These are phyloP conservation scores for Quercus tomentella DNA, from an alignment of 331 rosid genomes.

Conservation along the genomic window DNA sequence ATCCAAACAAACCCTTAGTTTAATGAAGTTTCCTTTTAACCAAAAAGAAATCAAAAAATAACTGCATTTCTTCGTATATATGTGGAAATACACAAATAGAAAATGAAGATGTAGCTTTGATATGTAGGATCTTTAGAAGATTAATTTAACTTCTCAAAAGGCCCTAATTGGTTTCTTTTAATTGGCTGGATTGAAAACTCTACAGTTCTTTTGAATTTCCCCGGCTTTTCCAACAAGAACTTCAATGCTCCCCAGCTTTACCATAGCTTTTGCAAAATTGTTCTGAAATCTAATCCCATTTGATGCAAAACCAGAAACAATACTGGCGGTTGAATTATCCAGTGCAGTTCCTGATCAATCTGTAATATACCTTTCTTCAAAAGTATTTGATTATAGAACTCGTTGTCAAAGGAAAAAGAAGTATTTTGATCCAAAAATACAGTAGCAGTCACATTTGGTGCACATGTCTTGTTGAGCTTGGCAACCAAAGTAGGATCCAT, in stretches of 20 bases:
- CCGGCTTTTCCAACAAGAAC: slow-evolving; percentile 31
- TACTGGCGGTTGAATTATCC: slow-evolving; percentile 12
- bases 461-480: background rate
- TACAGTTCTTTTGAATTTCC: slow-evolving; percentile 44
- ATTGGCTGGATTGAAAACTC: slow-evolving; percentile 18
- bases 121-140: too few relatives aligned
- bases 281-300: slow-evolving; percentile 7
- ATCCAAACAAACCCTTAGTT: too few relatives aligned
- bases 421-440: slow-evolving; percentile 48
- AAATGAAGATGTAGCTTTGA: too few relatives aligned
- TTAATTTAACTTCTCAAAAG: too few relatives aligned
- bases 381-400: slow-evolving; percentile 27
- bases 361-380: slow-evolving; percentile 30
- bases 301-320: slow-evolving; percentile 31
- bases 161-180: background rate
- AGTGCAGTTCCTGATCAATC: slow-evolving; percentile 35
- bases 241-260: slow-evolving; percentile 29
- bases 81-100: too few relatives aligned
- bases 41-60: too few relatives aligned
- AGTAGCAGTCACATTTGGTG: background rate
- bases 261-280: slow-evolving; percentile 37
- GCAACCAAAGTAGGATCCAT: slow-evolving; percentile 37
- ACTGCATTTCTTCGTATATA: too few relatives aligned
- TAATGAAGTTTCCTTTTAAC: too few relatives aligned
- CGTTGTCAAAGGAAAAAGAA: slow-evolving; percentile 26